Base-by-base conservation (phyloP, 768 basidiomycete genomes). In the Collybiopsis luxurians region DNA sequence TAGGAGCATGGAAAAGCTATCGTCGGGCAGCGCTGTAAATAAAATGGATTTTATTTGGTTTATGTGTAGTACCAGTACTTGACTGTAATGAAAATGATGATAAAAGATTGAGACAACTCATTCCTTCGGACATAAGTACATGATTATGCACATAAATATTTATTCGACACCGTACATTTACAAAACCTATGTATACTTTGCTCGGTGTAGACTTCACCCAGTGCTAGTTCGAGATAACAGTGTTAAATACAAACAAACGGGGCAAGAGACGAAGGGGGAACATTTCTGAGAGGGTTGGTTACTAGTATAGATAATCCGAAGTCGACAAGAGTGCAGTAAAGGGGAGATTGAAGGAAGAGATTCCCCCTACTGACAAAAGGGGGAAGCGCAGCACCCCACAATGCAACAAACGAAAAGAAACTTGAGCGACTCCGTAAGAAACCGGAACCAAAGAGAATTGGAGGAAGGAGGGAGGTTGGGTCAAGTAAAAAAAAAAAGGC, bases 1-100 rank as follows among this genome's bases (percentile, higher is more conserved):
- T n/a, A 92, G 87, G 91, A 94, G 66, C 90, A 92, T 63, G 92
- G 92, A 46, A 87, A 83, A 64, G 76, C 83, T 5, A 93, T 94
- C 60, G 87, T 94, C 10, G 85, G 85, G 9, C 90, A 93, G 64
- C 79, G 92, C 65, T 94, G 92, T 79, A 94, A 93, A 75, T 94
- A 27, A 42, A 49, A 19, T 31, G 5, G 13, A n/a, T 31, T n/a
- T 28, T n/a, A n/a, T n/a, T 12, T 23, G 15, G 10, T 34, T 39
- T 23, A 7, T 23, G 24, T 31, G 9, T 27, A 4, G 23, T 24
- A 49, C 11, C 24, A n/a, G 47, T 49, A 49, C 24, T 24, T 27
- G 7, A 19, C 9, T 6, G 15, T 49, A 31, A 31, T 49, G 15
- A 6, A 44, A 9, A n/a, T 44, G 17, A 44, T n/a, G 9, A 44